Evolutionary conservation across 1,139 yeast species (phyloP), one percentile per base, ranked within the genome.

Genomic region (Petasospora rhodanensis): DNA sequence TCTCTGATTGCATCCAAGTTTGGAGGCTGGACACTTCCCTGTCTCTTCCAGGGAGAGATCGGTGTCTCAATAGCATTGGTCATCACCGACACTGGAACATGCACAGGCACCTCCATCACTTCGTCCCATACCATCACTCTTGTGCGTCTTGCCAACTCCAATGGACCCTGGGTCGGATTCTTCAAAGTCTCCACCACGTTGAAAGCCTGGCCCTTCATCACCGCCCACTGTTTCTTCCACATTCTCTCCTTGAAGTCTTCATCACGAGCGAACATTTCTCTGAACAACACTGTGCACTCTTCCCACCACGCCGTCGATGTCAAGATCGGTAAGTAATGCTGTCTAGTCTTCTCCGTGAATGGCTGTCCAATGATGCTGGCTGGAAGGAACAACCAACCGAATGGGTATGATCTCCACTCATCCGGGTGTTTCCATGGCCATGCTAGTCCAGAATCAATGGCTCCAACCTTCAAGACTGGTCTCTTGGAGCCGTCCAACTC

Each of bases 361-460:
- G 87, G 89, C 41, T 73, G 79, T 0, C 85, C 86, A 35, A 81
- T 76, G 4, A 81, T 54, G 7, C 74, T 64, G 14, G 73, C 55
- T 0, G 91, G 91, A 24, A 81, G 55, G 45, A 77, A 79, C 18
- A 81, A 58, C 91, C 91, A 81, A 0, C 91, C 91, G 57, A 73
- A 81, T 0, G 91, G 91, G 46, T 79, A 81, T 1, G 85, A 77
- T 35, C 91, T 59, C 87, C 89, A 80, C 49, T 79, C 87, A 53
- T 81, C 84, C 0, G 91, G 91, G 45, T 79, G 85, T 47, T 81
- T 81, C 89, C 89, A 81, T 5, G 91, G 91, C 47, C 79, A 80
- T 0, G 89, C 71, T 19, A 81, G 61, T 0, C 89, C 89, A 4
- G 85, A 79, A 49, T 81, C 91, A 32, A 81, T 81, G 0, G 91